Base-by-base conservation (phyloP, 164 flowering plant species). In the Chloranthus sessilifolius region DNA sequence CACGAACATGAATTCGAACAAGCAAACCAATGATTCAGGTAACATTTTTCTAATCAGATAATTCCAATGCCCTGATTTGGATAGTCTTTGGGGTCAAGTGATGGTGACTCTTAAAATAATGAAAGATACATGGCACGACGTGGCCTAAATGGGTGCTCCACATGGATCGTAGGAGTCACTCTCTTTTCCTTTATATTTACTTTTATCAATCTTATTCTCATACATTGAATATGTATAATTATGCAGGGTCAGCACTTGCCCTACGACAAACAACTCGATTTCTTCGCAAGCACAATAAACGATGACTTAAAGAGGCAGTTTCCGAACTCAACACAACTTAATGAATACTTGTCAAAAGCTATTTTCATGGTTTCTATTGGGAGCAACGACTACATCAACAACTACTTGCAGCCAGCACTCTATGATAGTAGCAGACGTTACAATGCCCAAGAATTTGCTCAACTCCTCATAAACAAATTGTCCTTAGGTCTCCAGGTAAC, bases 381-480 rank as follows among this genome's bases (percentile, higher is more conserved):
- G 25, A 75, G 58, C 64, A 78, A 78, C 44, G 83, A 78, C 56
- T 75, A 65, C 58, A 22, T 75, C 42, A 38, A 38, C 43, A 47
- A 37, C 47, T 78, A 75, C 47, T 56, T 67, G 12, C 23, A 1
- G 3, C 69, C 4, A 58, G 70, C 52, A 41, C 27, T 6, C 60
- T 33, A 33, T 33, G 44, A 2, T 54, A 64, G 47, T 2, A 37
- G 5, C 5, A 5, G n/a, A 38, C 16, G 19, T 38, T 38, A 38
- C 19, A 5, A 5, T 44, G 69, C 74, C 7, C 41, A 17, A 6
- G 23, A 17, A 15, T 64, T 59, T 40, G 58, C 77, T 43, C 28
- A 62, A 16, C 50, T 40, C 39, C 61, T 72, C 2, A 7, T 60
- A 0, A 26, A 47, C 21, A 0, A 8, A 1, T 57, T n/a, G n/a